These are phyloP conservation scores for Ustilago hordei DNA, from an alignment of 1,284 basidiomycete species.

Conservation along the genomic window DNA sequence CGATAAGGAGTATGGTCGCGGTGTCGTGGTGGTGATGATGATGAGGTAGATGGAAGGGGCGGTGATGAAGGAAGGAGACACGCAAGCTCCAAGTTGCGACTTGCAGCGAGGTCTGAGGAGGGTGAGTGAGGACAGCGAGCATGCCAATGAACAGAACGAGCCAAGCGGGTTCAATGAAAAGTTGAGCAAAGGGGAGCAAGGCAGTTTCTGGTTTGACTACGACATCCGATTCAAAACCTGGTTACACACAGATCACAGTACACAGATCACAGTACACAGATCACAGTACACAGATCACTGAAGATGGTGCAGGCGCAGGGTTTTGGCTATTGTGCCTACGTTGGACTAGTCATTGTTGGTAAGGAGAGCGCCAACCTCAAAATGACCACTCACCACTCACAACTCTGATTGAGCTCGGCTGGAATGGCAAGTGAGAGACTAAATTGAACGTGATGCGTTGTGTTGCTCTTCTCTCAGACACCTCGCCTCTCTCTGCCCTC, in stretches of 20 bases:
- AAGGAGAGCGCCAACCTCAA: not conserved
- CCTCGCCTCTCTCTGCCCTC: not conserved
- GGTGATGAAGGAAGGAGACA: not conserved
- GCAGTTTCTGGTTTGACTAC: not conserved
- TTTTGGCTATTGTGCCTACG: not conserved
- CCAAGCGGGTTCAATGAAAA: not conserved
- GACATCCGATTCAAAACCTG: not conserved
- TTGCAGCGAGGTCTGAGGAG: not conserved
- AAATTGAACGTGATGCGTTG: not conserved
- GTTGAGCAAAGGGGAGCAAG: not conserved
- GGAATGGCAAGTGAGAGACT: not conserved
- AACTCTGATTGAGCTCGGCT: slow-evolving; percentile 2
- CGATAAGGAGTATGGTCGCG: not conserved
- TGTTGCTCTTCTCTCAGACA: not conserved
- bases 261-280: too few species aligned
- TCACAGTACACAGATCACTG: too few species aligned
- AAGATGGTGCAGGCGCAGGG: not conserved
- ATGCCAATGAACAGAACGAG: not conserved
- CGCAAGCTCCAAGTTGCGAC: slow-evolving; percentile 4
- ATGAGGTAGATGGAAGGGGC: not conserved
- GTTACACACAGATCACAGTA: too few species aligned
- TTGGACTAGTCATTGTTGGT: not conserved
- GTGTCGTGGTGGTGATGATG: slow-evolving; percentile 3
- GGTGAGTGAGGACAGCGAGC: not conserved
- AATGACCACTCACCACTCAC: not conserved